Base-by-base conservation (phyloP, 129 eudicot species). In the Flaveria linearis region DNA sequence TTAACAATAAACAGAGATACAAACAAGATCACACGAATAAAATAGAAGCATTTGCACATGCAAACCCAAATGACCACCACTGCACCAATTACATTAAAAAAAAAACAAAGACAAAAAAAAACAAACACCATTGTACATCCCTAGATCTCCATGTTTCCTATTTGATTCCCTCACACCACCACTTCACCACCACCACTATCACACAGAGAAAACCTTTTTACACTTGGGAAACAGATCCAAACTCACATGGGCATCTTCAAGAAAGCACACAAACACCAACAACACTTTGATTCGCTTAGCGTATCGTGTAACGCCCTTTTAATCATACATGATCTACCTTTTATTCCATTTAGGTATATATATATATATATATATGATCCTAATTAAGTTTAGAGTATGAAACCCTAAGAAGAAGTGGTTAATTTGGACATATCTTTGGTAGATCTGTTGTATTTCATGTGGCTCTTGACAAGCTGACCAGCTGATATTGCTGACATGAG, bases 401-500 rank as follows among this genome's bases (percentile, higher is more conserved):
- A 26, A 74, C 10, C 26, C 7, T 71, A 66, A 2, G 1, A 56
- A 55, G 78, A 75, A 55, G 84, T 77, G 50, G 85, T 45, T 22
- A 81, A 39, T 18, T 67, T 81, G 61, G 89, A 55, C 42, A 87
- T 75, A 74, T 89, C 86, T 58, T 75, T 83, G 66, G 76, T 76
- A 12, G 96, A 89, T 79, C 96, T 83, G 80, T 89, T 89, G 88
- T 85, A 89, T 67, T 89, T 89, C 90, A 89, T 81, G 72, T 89
- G 96, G 67, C 96, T 89, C 68, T 83, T 89, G 49, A 89, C 96
- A 0, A 89, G 92, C 25, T 89, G 96, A 70, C 96, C 96, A 2
- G 96, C 91, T 50, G 96, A 83, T 62, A 89, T 75, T 36, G 96
- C 96, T 20, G 96, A 87, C 92, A 89, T 84, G 17, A 89, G 82